phyloP scores from a whole-genome alignment of 257 asterid genomes.

The Forsythia viridissima region DNA sequence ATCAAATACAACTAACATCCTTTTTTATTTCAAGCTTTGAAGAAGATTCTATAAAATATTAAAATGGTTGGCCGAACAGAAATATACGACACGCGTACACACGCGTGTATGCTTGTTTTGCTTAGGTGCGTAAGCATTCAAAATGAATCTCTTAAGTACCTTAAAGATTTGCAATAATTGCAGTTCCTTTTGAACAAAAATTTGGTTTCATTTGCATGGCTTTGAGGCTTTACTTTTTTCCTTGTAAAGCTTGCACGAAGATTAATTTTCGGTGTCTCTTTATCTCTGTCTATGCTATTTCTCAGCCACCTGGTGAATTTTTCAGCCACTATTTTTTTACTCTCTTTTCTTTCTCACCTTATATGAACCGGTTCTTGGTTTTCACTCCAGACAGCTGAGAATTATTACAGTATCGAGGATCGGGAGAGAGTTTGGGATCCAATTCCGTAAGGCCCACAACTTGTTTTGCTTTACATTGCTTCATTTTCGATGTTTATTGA shows the following conservation, averaged over 20 bases:
- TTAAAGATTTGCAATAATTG: not conserved
- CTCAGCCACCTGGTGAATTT: constrained; percentile 52
- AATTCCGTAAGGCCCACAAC: constrained; percentile 33
- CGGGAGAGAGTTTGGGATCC: constrained; percentile 25
- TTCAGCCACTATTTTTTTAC: constrained; percentile 25
- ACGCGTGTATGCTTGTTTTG: not conserved
- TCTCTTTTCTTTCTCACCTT: constrained; percentile 11
- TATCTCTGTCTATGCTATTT: constrained; percentile 37
- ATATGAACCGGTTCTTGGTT: constrained; percentile 18
- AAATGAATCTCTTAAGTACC: not conserved
- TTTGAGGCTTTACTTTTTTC: constrained; percentile 31
- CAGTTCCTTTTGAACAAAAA: not conserved
- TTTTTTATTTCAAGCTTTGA: no score
- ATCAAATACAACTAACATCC: no score
- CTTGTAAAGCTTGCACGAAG: constrained; percentile 55
- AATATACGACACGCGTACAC: not conserved
- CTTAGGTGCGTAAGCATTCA: not conserved
- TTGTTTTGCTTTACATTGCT: constrained; percentile 19
- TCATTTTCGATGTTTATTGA: not conserved
- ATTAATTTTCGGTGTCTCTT: constrained; percentile 39
- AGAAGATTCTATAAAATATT: no score
- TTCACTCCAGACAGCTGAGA: constrained; percentile 12
- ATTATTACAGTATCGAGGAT: not conserved
- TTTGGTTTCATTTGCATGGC: constrained; percentile 62
- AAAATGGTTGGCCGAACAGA: no score